Conservation (phyloP, 208 protist genomes). For the Crithidia expoeki region DNA sequence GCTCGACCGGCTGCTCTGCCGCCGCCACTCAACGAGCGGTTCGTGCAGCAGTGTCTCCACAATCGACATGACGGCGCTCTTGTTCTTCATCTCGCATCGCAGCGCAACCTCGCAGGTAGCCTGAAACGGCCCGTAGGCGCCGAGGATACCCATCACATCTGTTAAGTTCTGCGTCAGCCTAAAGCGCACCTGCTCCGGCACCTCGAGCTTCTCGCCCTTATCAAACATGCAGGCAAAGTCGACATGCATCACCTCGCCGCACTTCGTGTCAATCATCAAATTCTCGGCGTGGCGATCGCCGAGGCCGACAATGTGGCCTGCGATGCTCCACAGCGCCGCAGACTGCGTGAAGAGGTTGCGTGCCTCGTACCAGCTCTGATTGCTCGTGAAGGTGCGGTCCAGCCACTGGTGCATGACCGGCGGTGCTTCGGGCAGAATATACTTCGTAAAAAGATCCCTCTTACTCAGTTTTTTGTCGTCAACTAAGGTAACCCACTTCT, state of each 20-base stretch:
- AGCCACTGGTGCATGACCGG: constrained; percentile 96
- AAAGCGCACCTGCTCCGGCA: constrained; percentile 97
- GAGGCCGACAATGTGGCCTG: constrained; percentile 95
- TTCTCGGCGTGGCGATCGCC: constrained; percentile 97
- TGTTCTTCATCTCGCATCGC: constrained; percentile 89
- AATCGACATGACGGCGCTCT: constrained; percentile 94
- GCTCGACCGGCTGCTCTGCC: constrained; percentile 21
- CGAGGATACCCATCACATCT: constrained; percentile 94
- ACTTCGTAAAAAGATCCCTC: constrained; percentile 70
- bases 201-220: constrained; percentile 92
- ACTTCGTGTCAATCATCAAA: constrained; percentile 90
- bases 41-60: constrained; percentile 96
- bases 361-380: constrained; percentile 91
- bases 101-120: constrained; percentile 87
- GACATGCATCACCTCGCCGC: constrained; percentile 93
- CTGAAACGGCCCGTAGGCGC: constrained; percentile 93
- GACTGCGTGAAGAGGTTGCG: constrained; percentile 89
- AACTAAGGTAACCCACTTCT: constrained; percentile 70
- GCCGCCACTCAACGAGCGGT: constrained; percentile 94
- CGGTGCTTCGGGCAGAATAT: constrained; percentile 78
- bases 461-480: constrained; percentile 65
- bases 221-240: constrained; percentile 98
- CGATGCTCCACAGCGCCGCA: constrained; percentile 95
- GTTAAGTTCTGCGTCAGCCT: constrained; percentile 97
- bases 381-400: constrained; percentile 78